These are phyloP conservation scores for Crithidia fasciculata DNA, from an alignment of 208 protist species.

Conservation along the genomic window DNA sequence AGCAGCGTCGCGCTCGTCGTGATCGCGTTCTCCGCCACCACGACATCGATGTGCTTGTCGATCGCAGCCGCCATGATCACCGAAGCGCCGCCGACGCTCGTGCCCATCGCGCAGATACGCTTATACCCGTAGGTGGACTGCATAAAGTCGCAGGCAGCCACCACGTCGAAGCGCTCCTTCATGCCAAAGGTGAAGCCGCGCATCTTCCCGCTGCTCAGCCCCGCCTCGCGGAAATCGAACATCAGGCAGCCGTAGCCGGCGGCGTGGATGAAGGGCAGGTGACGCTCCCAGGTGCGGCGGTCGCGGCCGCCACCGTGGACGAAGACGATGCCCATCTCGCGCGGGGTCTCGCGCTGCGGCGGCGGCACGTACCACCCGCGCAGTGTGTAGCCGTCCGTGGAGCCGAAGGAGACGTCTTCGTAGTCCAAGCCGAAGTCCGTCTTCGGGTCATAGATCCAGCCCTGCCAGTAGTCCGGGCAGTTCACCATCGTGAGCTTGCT, in stretches of 20 bases:
- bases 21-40: constrained; percentile 92
- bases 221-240: constrained; percentile 93
- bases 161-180: constrained; percentile 88
- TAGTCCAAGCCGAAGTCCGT: constrained; percentile 81
- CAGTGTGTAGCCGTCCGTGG: constrained; percentile 72
- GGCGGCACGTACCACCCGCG: constrained; percentile 89
- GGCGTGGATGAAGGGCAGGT: constrained; percentile 86
- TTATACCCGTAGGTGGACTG: constrained; percentile 65
- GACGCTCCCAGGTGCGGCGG: constrained; percentile 87
- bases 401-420: constrained; percentile 80
- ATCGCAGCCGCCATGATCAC: constrained; percentile 91
- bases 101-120: constrained; percentile 86
- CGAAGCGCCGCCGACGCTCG: constrained; percentile 87
- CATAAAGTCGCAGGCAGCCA: constrained; percentile 81
- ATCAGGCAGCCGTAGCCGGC: constrained; percentile 84
- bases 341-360: constrained; percentile 13
- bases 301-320: constrained; percentile 93
- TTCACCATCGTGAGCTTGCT: constrained; percentile 54
- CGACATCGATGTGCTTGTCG: constrained; percentile 83
- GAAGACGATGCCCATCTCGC: constrained; percentile 76
- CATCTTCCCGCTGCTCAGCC: constrained; percentile 82
- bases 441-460: constrained; percentile 83
- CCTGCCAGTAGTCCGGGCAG: constrained; percentile 91
- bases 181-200: constrained; percentile 91
- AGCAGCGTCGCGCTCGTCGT: constrained; percentile 81